These are phyloP conservation scores for Glycine latifolia DNA, from an alignment of 306 rosid species.

Conservation along the genomic window DNA sequence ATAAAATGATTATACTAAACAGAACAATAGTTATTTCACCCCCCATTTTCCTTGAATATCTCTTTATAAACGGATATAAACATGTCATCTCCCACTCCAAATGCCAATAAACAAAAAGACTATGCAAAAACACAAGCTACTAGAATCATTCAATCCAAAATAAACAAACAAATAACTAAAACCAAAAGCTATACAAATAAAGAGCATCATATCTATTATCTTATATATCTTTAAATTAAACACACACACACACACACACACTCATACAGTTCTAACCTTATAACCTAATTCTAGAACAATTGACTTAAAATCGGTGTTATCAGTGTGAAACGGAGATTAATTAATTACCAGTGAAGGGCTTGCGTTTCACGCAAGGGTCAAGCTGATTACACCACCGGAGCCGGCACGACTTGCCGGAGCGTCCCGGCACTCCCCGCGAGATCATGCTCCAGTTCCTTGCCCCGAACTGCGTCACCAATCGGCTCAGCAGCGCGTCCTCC, in stretches of 20 bases:
- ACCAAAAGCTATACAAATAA: not conserved
- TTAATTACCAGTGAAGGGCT: slow-evolving; percentile 72
- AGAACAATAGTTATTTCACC: too few species aligned
- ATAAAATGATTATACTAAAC: too few species aligned
- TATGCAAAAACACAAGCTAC: not conserved
- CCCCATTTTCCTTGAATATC: too few species aligned
- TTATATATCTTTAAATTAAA: too few species aligned
- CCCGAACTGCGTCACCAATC: slow-evolving; percentile 74
- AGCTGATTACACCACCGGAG: slow-evolving; percentile 93
- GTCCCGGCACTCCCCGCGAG: slow-evolving; percentile 75
- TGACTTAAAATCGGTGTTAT: not conserved
- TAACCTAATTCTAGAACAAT: slow-evolving; percentile 38
- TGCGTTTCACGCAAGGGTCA: slow-evolving; percentile 79
- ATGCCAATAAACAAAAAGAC: too few species aligned
- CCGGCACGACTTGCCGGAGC: slow-evolving; percentile 91
- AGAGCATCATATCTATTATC: too few species aligned
- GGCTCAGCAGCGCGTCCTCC: slow-evolving; percentile 54
- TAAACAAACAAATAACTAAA: not conserved
- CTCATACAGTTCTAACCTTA: not conserved
- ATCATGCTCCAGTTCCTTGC: slow-evolving; percentile 85
- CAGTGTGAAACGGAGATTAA: not conserved
- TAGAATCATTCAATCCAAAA: slow-evolving; percentile 31
- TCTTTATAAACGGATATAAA: too few species aligned
- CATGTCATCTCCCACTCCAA: too few species aligned
- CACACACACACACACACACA: not conserved